phyloP scores from a whole-genome alignment of 164 flowering plant genomes.

The Malania oleifera region DNA sequence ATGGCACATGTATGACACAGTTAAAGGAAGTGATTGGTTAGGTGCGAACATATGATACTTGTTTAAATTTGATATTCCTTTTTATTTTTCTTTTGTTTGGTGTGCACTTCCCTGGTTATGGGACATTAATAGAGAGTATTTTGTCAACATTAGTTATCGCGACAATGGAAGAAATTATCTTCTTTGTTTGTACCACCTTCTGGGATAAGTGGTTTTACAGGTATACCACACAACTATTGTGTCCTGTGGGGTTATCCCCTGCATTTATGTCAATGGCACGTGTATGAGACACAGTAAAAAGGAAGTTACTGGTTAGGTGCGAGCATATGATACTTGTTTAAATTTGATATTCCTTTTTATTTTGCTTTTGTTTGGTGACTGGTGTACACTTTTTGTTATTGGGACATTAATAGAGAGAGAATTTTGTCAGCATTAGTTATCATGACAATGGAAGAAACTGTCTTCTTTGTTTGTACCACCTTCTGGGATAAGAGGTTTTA shows the following conservation, averaged over 20 bases:
- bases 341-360: no score
- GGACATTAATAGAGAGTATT: background rate
- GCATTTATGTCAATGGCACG: no score
- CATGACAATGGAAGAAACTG: no score
- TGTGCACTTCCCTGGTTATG: background rate
- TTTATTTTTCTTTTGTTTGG: conserved; percentile 1
- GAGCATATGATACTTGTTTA: background rate
- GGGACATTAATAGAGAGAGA: background rate
- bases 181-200: no score
- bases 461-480: no score
- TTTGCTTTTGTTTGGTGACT: conserved; percentile 1
- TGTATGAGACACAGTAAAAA: no score
- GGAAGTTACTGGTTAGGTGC: conserved; percentile 30
- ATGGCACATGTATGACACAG: conserved; percentile 99
- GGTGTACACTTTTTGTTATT: background rate
- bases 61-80: background rate
- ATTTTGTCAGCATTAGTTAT: no score
- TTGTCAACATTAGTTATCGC: no score
- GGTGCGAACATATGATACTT: conserved; percentile 44
- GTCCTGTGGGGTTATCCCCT: no score
- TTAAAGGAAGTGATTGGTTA: conserved; percentile 98
- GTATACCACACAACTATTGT: no score
- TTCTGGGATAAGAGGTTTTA: background rate
- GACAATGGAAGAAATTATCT: no score
- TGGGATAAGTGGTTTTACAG: no score